These are phyloP conservation scores for Geosmithia putterillii DNA, from an alignment of 2,329 filamentous ascomycete genomes.

Conservation along the genomic window DNA sequence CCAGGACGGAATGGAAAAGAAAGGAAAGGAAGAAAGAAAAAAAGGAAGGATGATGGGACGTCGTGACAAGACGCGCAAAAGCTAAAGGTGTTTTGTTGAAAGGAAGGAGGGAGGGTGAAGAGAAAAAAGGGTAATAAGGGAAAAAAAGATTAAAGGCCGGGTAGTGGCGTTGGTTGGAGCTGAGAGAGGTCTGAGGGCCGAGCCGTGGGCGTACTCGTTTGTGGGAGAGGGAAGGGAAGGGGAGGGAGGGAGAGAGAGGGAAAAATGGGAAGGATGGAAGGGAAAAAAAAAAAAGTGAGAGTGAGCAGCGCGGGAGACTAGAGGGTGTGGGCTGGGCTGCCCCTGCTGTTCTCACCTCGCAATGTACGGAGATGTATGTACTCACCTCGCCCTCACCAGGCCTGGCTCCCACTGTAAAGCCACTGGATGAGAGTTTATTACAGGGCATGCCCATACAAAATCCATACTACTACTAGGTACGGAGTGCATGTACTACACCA, in stretches of 20 bases:
- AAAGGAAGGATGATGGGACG: too few species aligned
- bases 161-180: neutral
- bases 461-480: too few species aligned
- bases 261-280: neutral
- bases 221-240: neutral
- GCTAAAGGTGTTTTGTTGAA: neutral
- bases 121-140: neutral
- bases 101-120: neutral
- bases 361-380: too few species aligned
- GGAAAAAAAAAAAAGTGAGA: neutral
- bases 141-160: neutral
- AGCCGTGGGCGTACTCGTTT: neutral
- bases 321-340: too few species aligned
- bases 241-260: neutral
- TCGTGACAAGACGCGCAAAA: too few species aligned
- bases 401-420: too few species aligned
- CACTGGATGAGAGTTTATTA: too few species aligned
- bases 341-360: too few species aligned
- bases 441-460: too few species aligned
- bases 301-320: too few species aligned
- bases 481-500: too few species aligned
- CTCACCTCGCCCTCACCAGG: too few species aligned
- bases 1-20: neutral
- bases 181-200: neutral
- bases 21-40: neutral